Evolutionary conservation across 2,329 filamentous ascomycete species (phyloP), one percentile per base, ranked within the genome.

Genomic region (Metarhizium guizhouense): DNA sequence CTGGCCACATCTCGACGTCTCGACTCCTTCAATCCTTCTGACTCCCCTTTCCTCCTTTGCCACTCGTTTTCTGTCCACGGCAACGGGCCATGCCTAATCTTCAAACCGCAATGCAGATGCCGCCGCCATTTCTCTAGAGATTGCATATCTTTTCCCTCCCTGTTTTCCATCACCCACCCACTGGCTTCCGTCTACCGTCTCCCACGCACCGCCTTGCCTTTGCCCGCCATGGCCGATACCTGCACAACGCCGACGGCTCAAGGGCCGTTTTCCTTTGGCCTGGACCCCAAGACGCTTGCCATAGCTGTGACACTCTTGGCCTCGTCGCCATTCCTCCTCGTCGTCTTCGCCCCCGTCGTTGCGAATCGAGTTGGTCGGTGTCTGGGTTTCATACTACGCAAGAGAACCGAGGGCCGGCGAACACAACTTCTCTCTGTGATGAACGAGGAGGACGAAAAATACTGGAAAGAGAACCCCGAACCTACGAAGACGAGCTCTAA

Each of bases 381-480:
- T 4, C 62, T 84, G 25, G 86, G 86, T 59, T 86, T 77, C 74
- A 79, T 81, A 60, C 71, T 90, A 56, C 76, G 75, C 54, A 83
- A 78, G 65, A 84, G 83, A 67, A 86, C 85, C 0, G 79, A 82
- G 18, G 83, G 82, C 55, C 79, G 85, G 53, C 78, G 80, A 50
- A 74, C 77, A 55, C 74, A 81, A 53, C 78, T 90, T 54, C 67
- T 86, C 57, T 69, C 76, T 51, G 68, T 77, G 20, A 78, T 78
- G 67, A 69, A 72, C 14, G 72, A 76, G 16, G 75, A 79, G 48
- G 73, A 79, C 58, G 66, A 65, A 56, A 70, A 67, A 45, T 72
- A 66, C 20, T 54, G 53, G 30, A 67, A 74, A 55, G 63, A 69
- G 29, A 68, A 72, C 47, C 61, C 62, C 38, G 64, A 65, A 3